phyloP scores from a whole-genome alignment of 2,329 filamentous ascomycete species.

The Plectosphaerella plurivora region DNA sequence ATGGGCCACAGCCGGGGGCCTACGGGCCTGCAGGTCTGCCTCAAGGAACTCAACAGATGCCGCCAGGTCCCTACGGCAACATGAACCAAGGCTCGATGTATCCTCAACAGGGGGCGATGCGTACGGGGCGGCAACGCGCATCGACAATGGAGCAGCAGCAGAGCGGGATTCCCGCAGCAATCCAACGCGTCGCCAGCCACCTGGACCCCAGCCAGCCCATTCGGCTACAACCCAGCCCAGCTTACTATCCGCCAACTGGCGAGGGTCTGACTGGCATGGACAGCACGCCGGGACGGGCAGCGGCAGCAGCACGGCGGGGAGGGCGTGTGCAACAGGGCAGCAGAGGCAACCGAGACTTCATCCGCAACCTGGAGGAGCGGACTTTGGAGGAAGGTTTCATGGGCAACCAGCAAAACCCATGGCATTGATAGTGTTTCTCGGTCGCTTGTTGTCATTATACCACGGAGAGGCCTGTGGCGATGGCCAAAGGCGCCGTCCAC shows the following conservation, averaged over 20 bases:
- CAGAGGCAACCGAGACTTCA: conserved; percentile 76
- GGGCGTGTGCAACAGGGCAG: conserved; percentile 34
- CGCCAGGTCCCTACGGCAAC: conserved; percentile 57
- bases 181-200: conserved; percentile 93
- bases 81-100: conserved; percentile 55
- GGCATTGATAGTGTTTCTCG: conserved; percentile 54
- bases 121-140: conserved; percentile 79
- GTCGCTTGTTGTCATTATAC: too few species aligned
- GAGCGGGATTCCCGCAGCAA: conserved; percentile 84
- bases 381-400: conserved; percentile 92
- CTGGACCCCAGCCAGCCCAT: conserved; percentile 94
- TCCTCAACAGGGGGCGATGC: conserved; percentile 52
- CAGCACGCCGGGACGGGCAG: conserved; percentile 51
- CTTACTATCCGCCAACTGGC: conserved; percentile 90
- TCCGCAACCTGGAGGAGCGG: conserved; percentile 88
- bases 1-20: conserved; percentile 65
- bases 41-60: conserved; percentile 62
- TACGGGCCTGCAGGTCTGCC: conserved; percentile 73
- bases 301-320: conserved; percentile 42
- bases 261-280: conserved; percentile 71
- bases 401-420: conserved; percentile 55
- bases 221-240: conserved; percentile 87
- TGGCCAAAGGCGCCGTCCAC: too few species aligned
- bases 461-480: too few species aligned
- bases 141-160: conserved; percentile 96